These are phyloP conservation scores for Haplosporangium gracile DNA, from an alignment of 192 early-diverging fungal species.

Conservation along the genomic window DNA sequence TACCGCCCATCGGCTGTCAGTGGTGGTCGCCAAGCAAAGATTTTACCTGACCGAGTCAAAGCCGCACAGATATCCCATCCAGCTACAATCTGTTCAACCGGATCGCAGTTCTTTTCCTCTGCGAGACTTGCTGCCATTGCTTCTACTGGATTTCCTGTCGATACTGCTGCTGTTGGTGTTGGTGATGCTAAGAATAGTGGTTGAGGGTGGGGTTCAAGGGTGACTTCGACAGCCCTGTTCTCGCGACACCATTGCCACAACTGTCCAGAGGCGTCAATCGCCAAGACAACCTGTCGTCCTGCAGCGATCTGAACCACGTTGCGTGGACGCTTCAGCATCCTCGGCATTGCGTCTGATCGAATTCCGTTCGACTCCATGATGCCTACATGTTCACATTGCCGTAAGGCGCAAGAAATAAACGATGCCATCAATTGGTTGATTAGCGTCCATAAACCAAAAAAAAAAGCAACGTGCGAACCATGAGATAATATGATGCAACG, in stretches of 20 bases:
- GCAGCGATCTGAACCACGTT: slow-evolving; percentile 30
- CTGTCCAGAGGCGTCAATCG: slow-evolving; percentile 28
- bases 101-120: neutral
- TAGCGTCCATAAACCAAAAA: neutral
- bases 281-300: slow-evolving; percentile 42
- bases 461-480: neutral
- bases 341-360: slow-evolving; percentile 30
- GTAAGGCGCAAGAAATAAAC: neutral
- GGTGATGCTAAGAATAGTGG: neutral
- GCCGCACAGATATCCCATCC: slow-evolving; percentile 52
- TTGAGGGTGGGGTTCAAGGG: neutral
- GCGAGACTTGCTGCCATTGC: neutral
- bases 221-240: slow-evolving; percentile 31
- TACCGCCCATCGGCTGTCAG: slow-evolving; percentile 26
- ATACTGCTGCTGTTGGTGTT: neutral
- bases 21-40: slow-evolving; percentile 43
- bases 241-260: slow-evolving; percentile 56
- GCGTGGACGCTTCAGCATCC: slow-evolving; percentile 38
- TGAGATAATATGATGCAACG: neutral
- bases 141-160: neutral
- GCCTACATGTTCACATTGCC: slow-evolving; percentile 10
- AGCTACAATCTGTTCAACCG: slow-evolving; percentile 28
- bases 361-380: slow-evolving; percentile 44
- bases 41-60: slow-evolving; percentile 28
- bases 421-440: neutral